Evolutionary conservation across 2,329 filamentous ascomycete genomes (phyloP).

Genomic region (Rutstroemia sydowiana): DNA sequence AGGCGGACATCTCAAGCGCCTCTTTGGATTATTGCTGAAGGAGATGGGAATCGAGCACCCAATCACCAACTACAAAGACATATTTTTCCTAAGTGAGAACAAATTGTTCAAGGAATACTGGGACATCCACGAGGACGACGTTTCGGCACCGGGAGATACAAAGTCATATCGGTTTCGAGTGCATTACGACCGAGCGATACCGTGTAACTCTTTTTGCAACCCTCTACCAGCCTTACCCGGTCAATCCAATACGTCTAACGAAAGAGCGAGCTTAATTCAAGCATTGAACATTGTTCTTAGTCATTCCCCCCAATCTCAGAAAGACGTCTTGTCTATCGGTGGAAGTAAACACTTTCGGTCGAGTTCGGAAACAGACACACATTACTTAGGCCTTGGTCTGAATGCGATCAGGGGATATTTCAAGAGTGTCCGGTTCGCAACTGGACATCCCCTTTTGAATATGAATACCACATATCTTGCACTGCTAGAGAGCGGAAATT

Average conservation of each 20-base stretch:
- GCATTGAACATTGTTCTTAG: conserved; percentile 51
- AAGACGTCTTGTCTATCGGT: conserved; percentile 38
- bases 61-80: no score
- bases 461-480: conserved; percentile 54
- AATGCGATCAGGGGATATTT: conserved; percentile 55
- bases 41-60: no score
- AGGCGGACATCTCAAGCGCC: no score
- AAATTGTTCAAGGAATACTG: no score
- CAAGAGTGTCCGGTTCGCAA: conserved; percentile 51
- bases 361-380: conserved; percentile 13
- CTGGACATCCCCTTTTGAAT: conserved; percentile 51
- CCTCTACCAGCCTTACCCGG: no score
- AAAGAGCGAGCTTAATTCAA: conserved; percentile 45
- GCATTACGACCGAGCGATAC: conserved; percentile 18
- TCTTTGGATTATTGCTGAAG: no score
- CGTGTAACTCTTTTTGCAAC: conserved; percentile 19
- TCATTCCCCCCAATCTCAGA: conserved; percentile 35
- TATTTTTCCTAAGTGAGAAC: no score
- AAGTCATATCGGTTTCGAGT: conserved; percentile 19
- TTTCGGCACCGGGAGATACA: no score
- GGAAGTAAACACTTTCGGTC: conserved; percentile 43
- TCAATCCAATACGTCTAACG: conserved; percentile 9
- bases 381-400: conserved; percentile 42
- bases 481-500: conserved; percentile 43
- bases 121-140: no score